Evolutionary conservation across 129 eudicot genomes (phyloP).

Genomic region (Dittrichia graveolens): DNA sequence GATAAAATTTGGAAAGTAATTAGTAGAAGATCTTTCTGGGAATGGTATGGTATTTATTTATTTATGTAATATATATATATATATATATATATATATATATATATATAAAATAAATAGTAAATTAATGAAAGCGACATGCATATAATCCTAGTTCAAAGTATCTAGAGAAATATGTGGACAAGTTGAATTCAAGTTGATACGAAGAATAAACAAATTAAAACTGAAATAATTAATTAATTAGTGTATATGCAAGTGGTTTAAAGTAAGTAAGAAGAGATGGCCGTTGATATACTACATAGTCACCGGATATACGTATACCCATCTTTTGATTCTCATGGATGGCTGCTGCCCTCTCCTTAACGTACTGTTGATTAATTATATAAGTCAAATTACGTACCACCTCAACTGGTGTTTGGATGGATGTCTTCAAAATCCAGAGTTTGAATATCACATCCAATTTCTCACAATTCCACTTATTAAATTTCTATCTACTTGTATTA

Average conservation of each 20-base stretch:
- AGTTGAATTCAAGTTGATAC: conserved; percentile 12
- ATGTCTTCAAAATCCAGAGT: conserved; percentile 5
- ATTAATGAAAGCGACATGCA: conserved; percentile 35
- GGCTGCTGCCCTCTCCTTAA: conserved; percentile 30
- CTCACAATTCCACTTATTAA: not conserved
- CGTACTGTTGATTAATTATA: not conserved
- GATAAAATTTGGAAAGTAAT: conserved; percentile 8
- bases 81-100: too few species aligned
- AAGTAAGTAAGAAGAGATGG: conserved; percentile 9
- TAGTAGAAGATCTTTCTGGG: conserved; percentile 10
- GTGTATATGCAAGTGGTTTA: conserved; percentile 12
- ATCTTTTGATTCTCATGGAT: conserved; percentile 25
- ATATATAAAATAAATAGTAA: conserved; percentile 10
- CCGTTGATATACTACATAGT: conserved; percentile 23
- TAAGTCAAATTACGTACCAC: not conserved
- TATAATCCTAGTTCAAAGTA: conserved; percentile 38
- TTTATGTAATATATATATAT: too few species aligned
- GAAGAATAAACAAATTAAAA: not conserved
- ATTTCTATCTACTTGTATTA: not conserved
- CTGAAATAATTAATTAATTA: not conserved
- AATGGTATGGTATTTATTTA: not conserved
- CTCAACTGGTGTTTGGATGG: conserved; percentile 12
- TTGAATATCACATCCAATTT: not conserved
- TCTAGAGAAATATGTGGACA: not conserved
- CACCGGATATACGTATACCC: conserved; percentile 13